Evolutionary conservation across 2,329 filamentous ascomycete species (phyloP), one percentile per base, ranked within the genome.

Genomic region (Sarocladiaceae sp.): DNA sequence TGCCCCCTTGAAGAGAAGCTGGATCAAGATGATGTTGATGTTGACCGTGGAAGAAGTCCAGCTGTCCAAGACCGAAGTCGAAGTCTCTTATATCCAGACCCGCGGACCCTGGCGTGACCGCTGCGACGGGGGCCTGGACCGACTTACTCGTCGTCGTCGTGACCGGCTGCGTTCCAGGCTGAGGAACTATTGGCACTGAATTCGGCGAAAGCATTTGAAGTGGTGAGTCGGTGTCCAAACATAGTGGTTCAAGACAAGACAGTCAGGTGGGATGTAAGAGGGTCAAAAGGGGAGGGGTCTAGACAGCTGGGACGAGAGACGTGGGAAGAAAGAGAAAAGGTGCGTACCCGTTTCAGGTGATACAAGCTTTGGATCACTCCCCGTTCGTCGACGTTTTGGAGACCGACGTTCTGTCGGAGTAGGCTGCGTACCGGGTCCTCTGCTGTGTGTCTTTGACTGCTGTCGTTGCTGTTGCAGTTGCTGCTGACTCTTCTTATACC

Each of bases 351-450:
- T 40, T 53, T 70, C 64, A 61, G 62, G 63, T 62, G 63, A 60
- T 52, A 65, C 62, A 60, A 66, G 57, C 54, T 56, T 62, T 57
- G 60, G 57, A 56, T 68, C 64, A 51, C 60, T 65, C 44, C 61
- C 62, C 35, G 67, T 70, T 53, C 68, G 63, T 53, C 66, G 63
- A 53, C 69, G 62, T 59, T 71, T 71, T 46, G 68, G 69, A 44
- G 68, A 70, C 53, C 66, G 64, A 56, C 57, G 33, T 53, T 26
- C 35, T 48, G 54, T 15, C 51, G 37, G n/a, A 39, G 52, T 44
- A 48, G 52, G 13, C 39, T 23, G 37, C 40, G 50, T 23, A 25
- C 15, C 55, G 58, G 11, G 56, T 20, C 53, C 51, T 13, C 48
- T 50, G n/a, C 7, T 37, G 15, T 52, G 54, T 18, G n/a, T 17